Conservation (phyloP, 2,329 filamentous ascomycete genomes). For the Fusarium devonianum region DNA sequence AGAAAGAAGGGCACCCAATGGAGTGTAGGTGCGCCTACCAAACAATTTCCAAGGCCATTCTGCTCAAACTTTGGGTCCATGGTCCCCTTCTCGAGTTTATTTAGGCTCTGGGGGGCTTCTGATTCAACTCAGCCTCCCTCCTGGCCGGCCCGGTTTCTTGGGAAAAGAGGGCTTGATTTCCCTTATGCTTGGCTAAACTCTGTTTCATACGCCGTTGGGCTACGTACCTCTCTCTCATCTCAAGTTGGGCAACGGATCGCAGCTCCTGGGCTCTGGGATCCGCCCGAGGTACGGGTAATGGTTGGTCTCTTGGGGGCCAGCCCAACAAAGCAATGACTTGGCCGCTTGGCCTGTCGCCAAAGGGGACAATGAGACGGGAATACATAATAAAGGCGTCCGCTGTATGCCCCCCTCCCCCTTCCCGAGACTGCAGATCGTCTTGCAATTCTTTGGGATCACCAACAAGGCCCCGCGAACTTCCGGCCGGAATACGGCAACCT, state of each 20-base stretch:
- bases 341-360: no score
- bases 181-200: constrained; percentile 5
- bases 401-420: not conserved
- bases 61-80: constrained; percentile 2
- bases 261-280: constrained; percentile 9
- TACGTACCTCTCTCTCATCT: no score
- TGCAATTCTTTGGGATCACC: constrained; percentile 15
- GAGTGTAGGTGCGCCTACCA: not conserved
- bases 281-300: no score
- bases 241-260: constrained; percentile 23
- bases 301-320: no score
- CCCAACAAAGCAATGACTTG: no score
- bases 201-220: constrained; percentile 5
- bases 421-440: constrained; percentile 19
- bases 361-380: not conserved
- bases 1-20: not conserved
- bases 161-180: not conserved
- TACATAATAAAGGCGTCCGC: constrained; percentile 15
- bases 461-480: constrained; percentile 30
- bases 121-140: not conserved
- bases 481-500: constrained; percentile 10
- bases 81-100: not conserved
- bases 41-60: not conserved
- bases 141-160: not conserved
- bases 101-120: not conserved